These are phyloP conservation scores for Fusarium subglutinans DNA, from an alignment of 2,329 filamentous ascomycete genomes.

Conservation along the genomic window DNA sequence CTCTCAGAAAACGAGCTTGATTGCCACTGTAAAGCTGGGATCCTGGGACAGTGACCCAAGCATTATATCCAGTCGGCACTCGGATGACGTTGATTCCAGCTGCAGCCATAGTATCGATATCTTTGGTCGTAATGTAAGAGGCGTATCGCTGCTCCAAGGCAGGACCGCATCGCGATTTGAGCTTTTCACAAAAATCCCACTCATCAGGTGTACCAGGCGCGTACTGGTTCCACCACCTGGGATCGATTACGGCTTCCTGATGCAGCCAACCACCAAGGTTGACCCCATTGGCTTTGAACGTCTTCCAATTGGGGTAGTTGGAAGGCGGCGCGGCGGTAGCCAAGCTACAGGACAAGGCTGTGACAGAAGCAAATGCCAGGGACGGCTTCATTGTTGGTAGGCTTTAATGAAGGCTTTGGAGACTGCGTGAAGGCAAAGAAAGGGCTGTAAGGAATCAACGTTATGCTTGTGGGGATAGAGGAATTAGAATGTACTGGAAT, in stretches of 20 bases:
- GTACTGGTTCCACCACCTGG: neutral
- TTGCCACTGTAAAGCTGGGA: neutral
- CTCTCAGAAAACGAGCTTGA: neutral
- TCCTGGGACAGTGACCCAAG: neutral
- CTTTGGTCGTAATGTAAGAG: neutral
- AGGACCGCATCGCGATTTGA: neutral
- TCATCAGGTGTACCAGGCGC: neutral
- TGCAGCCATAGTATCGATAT: neutral
- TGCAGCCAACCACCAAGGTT: neutral
- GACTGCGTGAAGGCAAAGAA: neutral
- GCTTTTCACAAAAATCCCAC: neutral
- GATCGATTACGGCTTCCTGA: neutral
- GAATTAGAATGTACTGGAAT: neutral
- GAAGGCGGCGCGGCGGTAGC: neutral
- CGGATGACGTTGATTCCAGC: neutral
- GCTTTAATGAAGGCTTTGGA: rapidly evolving
- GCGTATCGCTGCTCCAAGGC: neutral
- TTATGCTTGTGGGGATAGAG: neutral
- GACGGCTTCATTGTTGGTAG: neutral
- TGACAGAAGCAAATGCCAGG: neutral
- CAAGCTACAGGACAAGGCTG: neutral
- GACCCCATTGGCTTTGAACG: neutral
- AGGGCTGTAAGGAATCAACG: neutral
- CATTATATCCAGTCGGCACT: neutral
- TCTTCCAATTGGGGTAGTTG: neutral